phyloP scores from a whole-genome alignment of 768 basidiomycete species.

The Suillus placidus region DNA sequence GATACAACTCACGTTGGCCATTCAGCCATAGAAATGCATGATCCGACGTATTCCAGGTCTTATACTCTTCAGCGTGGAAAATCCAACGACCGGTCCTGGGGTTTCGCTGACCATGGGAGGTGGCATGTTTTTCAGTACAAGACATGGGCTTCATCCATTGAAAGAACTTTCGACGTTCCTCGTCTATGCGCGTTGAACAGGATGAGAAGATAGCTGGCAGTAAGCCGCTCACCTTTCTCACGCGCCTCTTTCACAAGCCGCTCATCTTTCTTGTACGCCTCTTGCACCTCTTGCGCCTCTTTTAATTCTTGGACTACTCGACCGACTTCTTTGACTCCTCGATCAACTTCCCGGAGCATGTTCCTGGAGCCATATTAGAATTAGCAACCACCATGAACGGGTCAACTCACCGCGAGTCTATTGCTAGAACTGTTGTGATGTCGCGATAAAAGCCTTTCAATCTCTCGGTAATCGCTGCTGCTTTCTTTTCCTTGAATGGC shows the following conservation, averaged over 20 bases:
- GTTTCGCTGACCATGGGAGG: not conserved
- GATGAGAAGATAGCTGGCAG: too few relatives aligned
- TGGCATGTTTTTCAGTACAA: not conserved
- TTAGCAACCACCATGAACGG: not conserved
- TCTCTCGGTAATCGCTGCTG: not conserved
- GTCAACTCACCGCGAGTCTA: not conserved
- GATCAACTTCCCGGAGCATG: too few relatives aligned
- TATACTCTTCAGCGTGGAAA: not conserved
- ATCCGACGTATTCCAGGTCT: not conserved
- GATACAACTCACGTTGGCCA: not conserved
- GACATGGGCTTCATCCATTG: not conserved
- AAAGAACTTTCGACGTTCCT: not conserved
- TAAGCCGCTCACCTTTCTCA: not conserved
- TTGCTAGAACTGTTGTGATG: not conserved
- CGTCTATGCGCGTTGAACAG: not conserved
- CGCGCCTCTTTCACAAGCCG: not conserved
- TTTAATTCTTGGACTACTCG: too few relatives aligned
- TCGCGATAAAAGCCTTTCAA: not conserved
- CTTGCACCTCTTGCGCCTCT: too few relatives aligned
- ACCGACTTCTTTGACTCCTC: too few relatives aligned
- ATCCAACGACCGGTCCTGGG: not conserved
- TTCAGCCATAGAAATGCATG: not conserved
- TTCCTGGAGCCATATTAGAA: not conserved
- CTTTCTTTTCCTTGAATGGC: constrained; percentile 11
- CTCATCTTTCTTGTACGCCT: not conserved